Percentiles rank a stretch among this genome's conserved stretches.
Conservation (phyloP, 768 basidiomycete genomes). For the Termitomyces sp. region DNA sequence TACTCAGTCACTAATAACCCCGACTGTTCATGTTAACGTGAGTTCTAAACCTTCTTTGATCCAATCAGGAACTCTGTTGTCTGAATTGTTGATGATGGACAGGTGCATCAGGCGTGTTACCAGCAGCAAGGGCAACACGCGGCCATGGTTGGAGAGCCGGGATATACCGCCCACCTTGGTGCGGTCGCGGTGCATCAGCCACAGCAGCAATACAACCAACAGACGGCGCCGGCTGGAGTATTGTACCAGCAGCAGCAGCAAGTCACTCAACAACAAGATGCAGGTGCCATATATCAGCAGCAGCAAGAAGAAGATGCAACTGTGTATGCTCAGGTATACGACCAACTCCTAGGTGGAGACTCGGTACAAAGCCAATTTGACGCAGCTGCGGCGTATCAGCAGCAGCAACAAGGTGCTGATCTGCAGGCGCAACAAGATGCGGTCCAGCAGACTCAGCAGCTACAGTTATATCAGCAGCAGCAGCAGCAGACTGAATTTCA, state of each 20-base stretch:
- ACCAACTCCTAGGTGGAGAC: not conserved
- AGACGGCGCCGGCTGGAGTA: not conserved
- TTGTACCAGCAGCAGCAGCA: slow-evolving; percentile 10
- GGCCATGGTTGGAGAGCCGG: slow-evolving; percentile 5
- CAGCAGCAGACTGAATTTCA: not conserved
- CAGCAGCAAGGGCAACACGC: not conserved
- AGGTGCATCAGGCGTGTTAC: too few species aligned
- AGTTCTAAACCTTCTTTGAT: not conserved
- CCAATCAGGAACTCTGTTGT: not conserved
- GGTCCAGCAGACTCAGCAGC: slow-evolving; percentile 8
- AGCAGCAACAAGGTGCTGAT: not conserved
- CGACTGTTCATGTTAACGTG: too few species aligned
- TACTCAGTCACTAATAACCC: not conserved
- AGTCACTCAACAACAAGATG: not conserved
- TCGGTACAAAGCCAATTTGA: not conserved
- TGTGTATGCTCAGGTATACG: not conserved
- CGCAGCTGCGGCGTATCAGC: not conserved
- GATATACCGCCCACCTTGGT: too few species aligned
- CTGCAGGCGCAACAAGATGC: slow-evolving; percentile 8
- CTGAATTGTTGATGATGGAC: too few species aligned
- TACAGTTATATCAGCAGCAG: slow-evolving; percentile 9
- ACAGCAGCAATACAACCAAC: not conserved
- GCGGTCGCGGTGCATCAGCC: too few species aligned
- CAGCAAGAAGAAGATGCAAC: not conserved
- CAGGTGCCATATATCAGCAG: too few species aligned